These are phyloP conservation scores for Talaromyces ruber DNA, from an alignment of 495 filamentous ascomycete genomes.

Conservation along the genomic window DNA sequence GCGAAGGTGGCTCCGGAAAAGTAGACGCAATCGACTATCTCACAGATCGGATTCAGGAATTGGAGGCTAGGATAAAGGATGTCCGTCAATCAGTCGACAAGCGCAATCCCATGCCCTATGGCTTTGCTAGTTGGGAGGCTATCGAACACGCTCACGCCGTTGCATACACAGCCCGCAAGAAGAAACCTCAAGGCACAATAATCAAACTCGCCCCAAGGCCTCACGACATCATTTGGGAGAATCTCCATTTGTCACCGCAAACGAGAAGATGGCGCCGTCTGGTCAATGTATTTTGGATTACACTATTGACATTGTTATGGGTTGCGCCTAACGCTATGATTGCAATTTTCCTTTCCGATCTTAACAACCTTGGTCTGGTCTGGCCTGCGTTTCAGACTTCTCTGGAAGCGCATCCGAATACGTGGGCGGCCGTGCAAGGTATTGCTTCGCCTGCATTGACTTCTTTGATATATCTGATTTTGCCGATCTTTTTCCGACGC, in stretches of 20 bases:
- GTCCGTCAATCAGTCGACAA: conserved; percentile 75
- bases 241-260: conserved; percentile 61
- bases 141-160: conserved; percentile 84
- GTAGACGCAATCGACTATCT: conserved; percentile 94
- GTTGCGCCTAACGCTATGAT: conserved; percentile 93
- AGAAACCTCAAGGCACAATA: conserved; percentile 71
- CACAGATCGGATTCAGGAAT: conserved; percentile 69
- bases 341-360: conserved; percentile 82
- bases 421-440: conserved; percentile 90
- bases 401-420: conserved; percentile 47
- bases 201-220: conserved; percentile 76
- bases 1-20: conserved; percentile 34
- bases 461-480: conserved; percentile 77
- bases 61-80: conserved; percentile 79
- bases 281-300: conserved; percentile 75
- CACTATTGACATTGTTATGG: conserved; percentile 75
- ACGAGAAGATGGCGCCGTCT: conserved; percentile 63
- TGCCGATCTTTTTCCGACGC: conserved; percentile 86
- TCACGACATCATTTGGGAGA: conserved; percentile 94
- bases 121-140: conserved; percentile 86
- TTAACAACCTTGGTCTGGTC: conserved; percentile 67
- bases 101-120: conserved; percentile 79
- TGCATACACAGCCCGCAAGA: conserved; percentile 70
- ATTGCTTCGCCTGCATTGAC: conserved; percentile 85
- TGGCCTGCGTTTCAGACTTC: conserved; percentile 69